Percentiles rank a stretch among this genome's conserved stretches.
Evolutionary conservation across 768 basidiomycete species (phyloP).

Genomic region (Podaxis sp.): DNA sequence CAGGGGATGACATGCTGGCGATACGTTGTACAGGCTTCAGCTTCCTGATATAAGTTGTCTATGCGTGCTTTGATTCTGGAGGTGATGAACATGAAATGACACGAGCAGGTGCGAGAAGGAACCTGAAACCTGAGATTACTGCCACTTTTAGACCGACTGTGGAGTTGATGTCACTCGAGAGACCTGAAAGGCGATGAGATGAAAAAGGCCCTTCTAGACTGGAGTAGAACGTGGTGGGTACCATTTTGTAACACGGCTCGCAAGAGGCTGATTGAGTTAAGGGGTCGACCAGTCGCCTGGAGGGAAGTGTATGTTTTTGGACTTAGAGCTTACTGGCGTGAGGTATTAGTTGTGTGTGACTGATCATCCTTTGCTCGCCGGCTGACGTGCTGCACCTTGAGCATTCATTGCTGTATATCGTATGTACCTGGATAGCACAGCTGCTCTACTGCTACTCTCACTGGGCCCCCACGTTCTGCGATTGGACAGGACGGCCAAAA

Average conservation of each 20-base stretch:
- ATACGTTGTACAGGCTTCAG: neutral
- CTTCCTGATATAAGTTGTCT: neutral
- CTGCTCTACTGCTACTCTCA: neutral
- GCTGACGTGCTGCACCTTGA: neutral
- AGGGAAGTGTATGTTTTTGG: neutral
- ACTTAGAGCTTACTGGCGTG: neutral
- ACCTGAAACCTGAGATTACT: neutral
- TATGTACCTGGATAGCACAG: neutral
- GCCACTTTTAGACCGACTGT: neutral
- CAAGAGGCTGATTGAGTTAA: neutral
- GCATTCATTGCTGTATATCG: neutral
- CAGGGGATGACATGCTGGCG: conserved; percentile 2
- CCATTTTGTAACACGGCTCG: neutral
- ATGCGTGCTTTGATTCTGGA: neutral
- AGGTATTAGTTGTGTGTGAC: neutral
- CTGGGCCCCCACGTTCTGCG: neutral
- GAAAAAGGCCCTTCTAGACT: neutral
- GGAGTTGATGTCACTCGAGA: neutral
- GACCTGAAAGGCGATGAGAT: neutral
- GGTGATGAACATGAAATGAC: neutral
- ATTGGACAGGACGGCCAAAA: neutral
- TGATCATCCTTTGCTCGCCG: neutral
- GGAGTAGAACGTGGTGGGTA: neutral
- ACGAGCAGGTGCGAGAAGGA: neutral
- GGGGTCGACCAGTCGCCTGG: neutral